These are phyloP conservation scores for Fraxinus angustifolia DNA, from an alignment of 305 asterid species.

Conservation along the genomic window DNA sequence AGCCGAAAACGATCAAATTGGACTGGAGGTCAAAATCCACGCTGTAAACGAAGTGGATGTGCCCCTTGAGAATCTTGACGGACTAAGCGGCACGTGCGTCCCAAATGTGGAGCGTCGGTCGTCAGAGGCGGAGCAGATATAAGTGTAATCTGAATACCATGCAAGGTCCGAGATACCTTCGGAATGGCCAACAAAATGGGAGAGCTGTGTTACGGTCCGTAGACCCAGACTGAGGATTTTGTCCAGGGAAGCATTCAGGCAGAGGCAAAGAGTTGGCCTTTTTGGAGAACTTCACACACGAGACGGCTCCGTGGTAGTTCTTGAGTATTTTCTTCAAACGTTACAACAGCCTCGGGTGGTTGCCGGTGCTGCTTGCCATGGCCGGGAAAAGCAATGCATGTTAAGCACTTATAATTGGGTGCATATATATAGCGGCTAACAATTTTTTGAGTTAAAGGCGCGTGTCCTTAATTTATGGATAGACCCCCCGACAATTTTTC, in stretches of 20 bases:
- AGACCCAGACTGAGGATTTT: constrained; percentile 65
- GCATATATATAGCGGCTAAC: neutral
- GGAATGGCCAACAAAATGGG: constrained; percentile 65
- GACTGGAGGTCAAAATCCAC: constrained; percentile 38
- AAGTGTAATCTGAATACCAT: constrained; percentile 78
- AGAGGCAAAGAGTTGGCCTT: constrained; percentile 76
- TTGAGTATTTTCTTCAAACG: constrained; percentile 46
- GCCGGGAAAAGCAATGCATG: neutral
- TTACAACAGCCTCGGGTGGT: constrained; percentile 24
- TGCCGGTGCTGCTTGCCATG: constrained; percentile 38
- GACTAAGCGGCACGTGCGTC: constrained; percentile 62
- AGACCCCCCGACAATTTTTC: neutral
- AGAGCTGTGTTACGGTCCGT: constrained; percentile 53
- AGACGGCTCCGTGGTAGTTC: constrained; percentile 52
- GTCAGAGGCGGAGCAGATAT: constrained; percentile 91
- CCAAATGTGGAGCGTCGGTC: constrained; percentile 89
- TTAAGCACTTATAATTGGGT: neutral
- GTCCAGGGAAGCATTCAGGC: constrained; percentile 50
- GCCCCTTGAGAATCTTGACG: constrained; percentile 76
- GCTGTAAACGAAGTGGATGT: constrained; percentile 58
- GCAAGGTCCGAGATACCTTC: constrained; percentile 73
- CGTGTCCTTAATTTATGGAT: neutral
- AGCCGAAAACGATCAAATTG: constrained; percentile 27
- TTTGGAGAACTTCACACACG: constrained; percentile 77
- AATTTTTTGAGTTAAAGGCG: neutral